Conservation (phyloP, 768 basidiomycete species). For the Melanogaster broomeanus region DNA sequence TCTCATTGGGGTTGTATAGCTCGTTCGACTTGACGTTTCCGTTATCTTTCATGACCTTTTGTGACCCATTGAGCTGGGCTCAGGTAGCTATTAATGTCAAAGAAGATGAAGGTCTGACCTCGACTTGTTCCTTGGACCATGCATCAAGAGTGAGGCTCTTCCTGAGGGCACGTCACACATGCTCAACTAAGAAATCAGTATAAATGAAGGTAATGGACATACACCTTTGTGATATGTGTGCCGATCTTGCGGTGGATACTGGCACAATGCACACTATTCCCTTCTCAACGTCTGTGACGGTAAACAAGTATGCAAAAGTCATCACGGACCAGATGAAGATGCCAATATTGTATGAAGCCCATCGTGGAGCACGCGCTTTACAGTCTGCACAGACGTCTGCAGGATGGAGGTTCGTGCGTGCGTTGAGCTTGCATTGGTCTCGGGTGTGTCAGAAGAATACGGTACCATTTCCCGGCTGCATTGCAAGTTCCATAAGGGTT, state of each 20-base stretch:
- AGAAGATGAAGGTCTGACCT: constrained; percentile 48
- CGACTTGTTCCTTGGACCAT: constrained; percentile 88
- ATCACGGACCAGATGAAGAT: constrained; percentile 79
- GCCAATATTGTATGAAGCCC: constrained; percentile 88
- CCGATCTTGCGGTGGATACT: constrained; percentile 94
- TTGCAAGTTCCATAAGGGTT: constrained; percentile 64
- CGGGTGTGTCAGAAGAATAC: constrained; percentile 1
- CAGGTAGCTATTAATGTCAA: constrained; percentile 2
- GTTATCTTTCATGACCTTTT: constrained; percentile 72
- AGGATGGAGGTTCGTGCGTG: constrained; percentile 9
- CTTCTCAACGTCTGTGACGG: constrained; percentile 6
- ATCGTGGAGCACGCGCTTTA: constrained; percentile 80
- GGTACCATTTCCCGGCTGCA: constrained; percentile 81
- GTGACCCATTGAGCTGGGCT: constrained; percentile 11
- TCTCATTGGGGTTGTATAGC: constrained; percentile 82
- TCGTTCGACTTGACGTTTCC: constrained; percentile 85
- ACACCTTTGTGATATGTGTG: constrained; percentile 94
- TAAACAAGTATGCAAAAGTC: not conserved
- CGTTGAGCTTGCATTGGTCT: not conserved
- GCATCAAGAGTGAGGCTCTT: constrained; percentile 89
- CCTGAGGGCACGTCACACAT: constrained; percentile 39
- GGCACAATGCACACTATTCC: constrained; percentile 76
- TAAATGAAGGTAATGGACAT: constrained; percentile 31
- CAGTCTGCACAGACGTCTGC: constrained; percentile 92
- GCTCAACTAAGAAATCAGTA: not conserved